phyloP scores from a whole-genome alignment of 176 grass and related monocot species.

The Ensete glaucum region DNA sequence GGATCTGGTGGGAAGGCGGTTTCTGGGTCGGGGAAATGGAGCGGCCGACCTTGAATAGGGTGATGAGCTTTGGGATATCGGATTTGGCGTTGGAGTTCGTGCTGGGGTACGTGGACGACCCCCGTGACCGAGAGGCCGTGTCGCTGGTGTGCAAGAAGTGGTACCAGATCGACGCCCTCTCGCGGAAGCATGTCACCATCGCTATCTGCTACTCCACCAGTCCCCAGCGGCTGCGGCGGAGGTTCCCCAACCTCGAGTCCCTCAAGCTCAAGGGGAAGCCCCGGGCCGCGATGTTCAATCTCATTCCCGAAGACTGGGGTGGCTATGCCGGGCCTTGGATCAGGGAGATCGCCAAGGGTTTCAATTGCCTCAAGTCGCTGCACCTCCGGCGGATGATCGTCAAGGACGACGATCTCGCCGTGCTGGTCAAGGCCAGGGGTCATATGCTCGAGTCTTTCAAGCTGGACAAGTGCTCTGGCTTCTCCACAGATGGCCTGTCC shows the following conservation, averaged over 20 bases:
- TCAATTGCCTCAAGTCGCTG: conserved; percentile 62
- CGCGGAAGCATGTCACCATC: conserved; percentile 82
- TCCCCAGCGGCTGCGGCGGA: conserved; percentile 47
- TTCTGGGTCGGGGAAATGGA: background rate
- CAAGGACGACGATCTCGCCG: conserved; percentile 40
- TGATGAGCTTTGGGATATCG: conserved; percentile 62
- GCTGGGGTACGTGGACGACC: conserved; percentile 65
- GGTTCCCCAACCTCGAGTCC: conserved; percentile 80
- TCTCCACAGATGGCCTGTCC: conserved; percentile 66
- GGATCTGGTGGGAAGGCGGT: conserved; percentile 1
- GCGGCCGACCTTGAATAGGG: conserved; percentile 20
- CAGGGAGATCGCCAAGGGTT: conserved; percentile 42
- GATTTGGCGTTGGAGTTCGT: conserved; percentile 62
- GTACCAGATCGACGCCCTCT: conserved; percentile 50
- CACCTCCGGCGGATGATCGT: conserved; percentile 87
- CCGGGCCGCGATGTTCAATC: conserved; percentile 91
- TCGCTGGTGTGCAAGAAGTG: conserved; percentile 87
- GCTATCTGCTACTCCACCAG: conserved; percentile 86
- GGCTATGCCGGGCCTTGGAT: conserved; percentile 75
- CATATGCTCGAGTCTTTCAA: conserved; percentile 64
- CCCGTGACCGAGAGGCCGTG: conserved; percentile 80
- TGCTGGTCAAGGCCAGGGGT: conserved; percentile 54
- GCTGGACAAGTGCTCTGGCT: conserved; percentile 89
- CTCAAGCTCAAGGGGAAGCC: conserved; percentile 92
- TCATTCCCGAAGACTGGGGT: conserved; percentile 87